phyloP scores from a whole-genome alignment of 495 filamentous ascomycete genomes.

The Aspergillus ellipticus region DNA sequence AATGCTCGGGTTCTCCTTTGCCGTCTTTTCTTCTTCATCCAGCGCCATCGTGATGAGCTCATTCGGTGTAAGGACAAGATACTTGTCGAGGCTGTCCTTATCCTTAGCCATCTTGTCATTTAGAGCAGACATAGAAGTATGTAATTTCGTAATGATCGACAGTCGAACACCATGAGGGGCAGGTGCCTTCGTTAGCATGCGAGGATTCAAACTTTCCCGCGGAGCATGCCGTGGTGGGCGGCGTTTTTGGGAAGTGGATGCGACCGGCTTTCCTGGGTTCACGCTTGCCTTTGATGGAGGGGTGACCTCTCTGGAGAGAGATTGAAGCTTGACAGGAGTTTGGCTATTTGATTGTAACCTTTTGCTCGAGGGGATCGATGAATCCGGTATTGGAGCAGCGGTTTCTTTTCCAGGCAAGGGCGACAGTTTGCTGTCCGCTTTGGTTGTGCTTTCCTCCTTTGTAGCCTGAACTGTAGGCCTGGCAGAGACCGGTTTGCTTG shows the following conservation, averaged over 20 bases:
- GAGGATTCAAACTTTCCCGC: slow-evolving; percentile 67
- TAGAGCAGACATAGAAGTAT: slow-evolving; percentile 67
- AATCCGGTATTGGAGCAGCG: background rate
- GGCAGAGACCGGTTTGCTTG: slow-evolving; percentile 1
- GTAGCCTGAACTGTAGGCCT: slow-evolving; percentile 13
- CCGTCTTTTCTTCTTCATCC: slow-evolving; percentile 79
- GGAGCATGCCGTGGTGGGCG: slow-evolving; percentile 31
- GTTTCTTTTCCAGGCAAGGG: background rate
- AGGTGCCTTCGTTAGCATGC: slow-evolving; percentile 69
- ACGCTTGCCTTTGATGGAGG: slow-evolving; percentile 32
- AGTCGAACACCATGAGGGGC: slow-evolving; percentile 64
- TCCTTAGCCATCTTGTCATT: slow-evolving; percentile 54
- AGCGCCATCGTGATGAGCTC: slow-evolving; percentile 74
- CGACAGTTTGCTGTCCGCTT: background rate
- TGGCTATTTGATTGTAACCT: background rate
- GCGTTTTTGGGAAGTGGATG: background rate
- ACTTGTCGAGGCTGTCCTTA: slow-evolving; percentile 53
- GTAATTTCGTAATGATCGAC: slow-evolving; percentile 66
- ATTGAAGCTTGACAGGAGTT: slow-evolving; percentile 12
- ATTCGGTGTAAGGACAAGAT: slow-evolving; percentile 59
- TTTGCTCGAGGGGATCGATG: background rate
- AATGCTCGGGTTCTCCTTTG: slow-evolving; percentile 59
- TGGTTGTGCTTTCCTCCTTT: background rate
- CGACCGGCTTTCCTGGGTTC: slow-evolving; percentile 23
- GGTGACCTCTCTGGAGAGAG: slow-evolving; percentile 30